Conservation (phyloP, 1,284 basidiomycete species). For the Blastosporella zonata region DNA sequence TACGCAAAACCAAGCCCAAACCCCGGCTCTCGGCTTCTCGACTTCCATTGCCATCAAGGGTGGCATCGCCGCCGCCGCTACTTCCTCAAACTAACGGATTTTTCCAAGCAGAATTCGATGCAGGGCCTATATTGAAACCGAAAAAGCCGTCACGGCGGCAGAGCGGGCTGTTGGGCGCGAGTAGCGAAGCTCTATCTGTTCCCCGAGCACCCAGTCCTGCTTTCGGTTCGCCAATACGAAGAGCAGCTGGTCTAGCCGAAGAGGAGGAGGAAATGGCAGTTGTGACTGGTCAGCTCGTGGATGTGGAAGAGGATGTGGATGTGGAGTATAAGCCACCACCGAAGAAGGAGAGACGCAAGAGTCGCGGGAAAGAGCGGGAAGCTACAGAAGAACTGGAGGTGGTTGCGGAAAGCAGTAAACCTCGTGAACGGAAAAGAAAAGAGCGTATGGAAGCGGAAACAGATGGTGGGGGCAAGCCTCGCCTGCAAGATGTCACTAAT, state of each 20-base stretch:
- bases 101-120: constrained; percentile 6
- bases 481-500: constrained; percentile 67
- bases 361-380: constrained; percentile 29
- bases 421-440: constrained; percentile 31
- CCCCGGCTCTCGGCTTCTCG: constrained; percentile 38
- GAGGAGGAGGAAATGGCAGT: constrained; percentile 53
- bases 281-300: constrained; percentile 19
- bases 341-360: constrained; percentile 41
- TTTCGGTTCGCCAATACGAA: constrained; percentile 59
- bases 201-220: constrained; percentile 61
- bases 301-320: constrained; percentile 23
- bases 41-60: constrained; percentile 43
- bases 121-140: constrained; percentile 32
- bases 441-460: constrained; percentile 36
- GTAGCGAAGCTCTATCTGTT: constrained; percentile 37
- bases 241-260: constrained; percentile 52
- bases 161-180: constrained; percentile 58
- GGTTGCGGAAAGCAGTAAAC: constrained; percentile 25
- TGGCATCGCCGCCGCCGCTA: constrained; percentile 35
- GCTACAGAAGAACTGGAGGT: constrained; percentile 29
- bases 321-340: constrained; percentile 24
- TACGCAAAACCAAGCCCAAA: constrained; percentile 39
- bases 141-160: constrained; percentile 56
- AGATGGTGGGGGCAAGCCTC: constrained; percentile 41
- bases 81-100: constrained; percentile 11